A percentile compares a stretch with the other conserved stretches of the same genome.
Conservation (phyloP, 352 stramenopile genomes). For the Globisporangium polare region DNA sequence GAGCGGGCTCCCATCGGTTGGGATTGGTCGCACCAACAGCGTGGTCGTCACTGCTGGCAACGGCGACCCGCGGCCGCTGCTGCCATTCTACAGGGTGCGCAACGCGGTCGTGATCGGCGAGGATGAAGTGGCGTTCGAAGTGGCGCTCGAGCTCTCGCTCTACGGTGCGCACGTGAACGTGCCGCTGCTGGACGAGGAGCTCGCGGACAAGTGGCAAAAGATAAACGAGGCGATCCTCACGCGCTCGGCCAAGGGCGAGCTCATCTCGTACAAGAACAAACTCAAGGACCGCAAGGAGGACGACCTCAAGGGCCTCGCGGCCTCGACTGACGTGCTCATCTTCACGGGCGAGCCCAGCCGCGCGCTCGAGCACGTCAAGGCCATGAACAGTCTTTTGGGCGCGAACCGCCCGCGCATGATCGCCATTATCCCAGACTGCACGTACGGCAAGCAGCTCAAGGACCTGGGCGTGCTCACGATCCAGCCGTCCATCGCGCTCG, state of each 20-base stretch:
- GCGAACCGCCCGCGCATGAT: constrained; percentile 50
- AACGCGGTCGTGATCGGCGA: constrained; percentile 62
- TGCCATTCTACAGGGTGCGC: constrained; percentile 46
- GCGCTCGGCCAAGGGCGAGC: constrained; percentile 47
- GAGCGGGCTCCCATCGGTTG: constrained; percentile 10
- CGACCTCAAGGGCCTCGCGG: constrained; percentile 32
- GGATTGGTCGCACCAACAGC: constrained; percentile 10
- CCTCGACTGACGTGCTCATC: constrained; percentile 49
- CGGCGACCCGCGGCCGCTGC: constrained; percentile 33
- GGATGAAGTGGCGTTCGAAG: constrained; percentile 58
- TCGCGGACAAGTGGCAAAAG: constrained; percentile 46
- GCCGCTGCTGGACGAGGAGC: constrained; percentile 54
- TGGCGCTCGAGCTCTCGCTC: constrained; percentile 55
- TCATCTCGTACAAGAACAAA: constrained; percentile 71
- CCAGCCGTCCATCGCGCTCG: constrained; percentile 55
- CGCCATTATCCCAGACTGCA: constrained; percentile 41
- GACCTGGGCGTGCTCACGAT: constrained; percentile 53
- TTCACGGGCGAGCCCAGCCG: constrained; percentile 52
- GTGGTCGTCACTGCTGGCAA: constrained; percentile 29
- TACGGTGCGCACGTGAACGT: constrained; percentile 64
- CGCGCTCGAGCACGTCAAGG: constrained; percentile 44
- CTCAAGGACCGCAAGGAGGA: constrained; percentile 26
- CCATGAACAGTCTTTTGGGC: constrained; percentile 37
- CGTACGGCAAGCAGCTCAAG: constrained; percentile 32
- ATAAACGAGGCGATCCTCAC: constrained; percentile 56